Conservation (phyloP, 2,329 filamentous ascomycete species). For the Cladosporium sp. region DNA sequence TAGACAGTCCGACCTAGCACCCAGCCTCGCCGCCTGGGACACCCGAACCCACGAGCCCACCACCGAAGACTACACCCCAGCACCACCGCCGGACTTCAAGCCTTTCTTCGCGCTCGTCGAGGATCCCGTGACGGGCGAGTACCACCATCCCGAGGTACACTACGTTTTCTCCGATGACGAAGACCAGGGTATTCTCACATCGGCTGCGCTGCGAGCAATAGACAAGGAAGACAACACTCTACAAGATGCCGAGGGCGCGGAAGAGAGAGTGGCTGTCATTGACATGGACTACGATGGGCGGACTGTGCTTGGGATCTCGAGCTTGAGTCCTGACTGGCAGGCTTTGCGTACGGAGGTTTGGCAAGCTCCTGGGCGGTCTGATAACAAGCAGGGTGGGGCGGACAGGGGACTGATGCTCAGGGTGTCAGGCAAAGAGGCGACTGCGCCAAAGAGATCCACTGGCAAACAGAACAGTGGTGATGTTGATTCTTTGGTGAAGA, state of each 20-base stretch:
- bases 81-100: slow-evolving; percentile 54
- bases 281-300: slow-evolving; percentile 51
- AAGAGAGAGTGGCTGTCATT: slow-evolving; percentile 59
- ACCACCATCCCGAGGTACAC: slow-evolving; percentile 81
- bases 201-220: slow-evolving; percentile 60
- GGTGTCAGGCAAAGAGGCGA: slow-evolving; percentile 54
- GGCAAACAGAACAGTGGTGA: slow-evolving; percentile 35
- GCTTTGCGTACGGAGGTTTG: slow-evolving; percentile 56
- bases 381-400: slow-evolving; percentile 24
- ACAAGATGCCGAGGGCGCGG: slow-evolving; percentile 21
- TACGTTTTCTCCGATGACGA: slow-evolving; percentile 96
- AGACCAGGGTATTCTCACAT: slow-evolving; percentile 63
- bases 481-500: slow-evolving; percentile 40
- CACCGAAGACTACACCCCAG: background rate
- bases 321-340: slow-evolving; percentile 73
- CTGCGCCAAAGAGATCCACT: slow-evolving; percentile 28
- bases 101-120: slow-evolving; percentile 85
- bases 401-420: slow-evolving; percentile 59
- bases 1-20: slow-evolving; percentile 15
- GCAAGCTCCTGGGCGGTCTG: slow-evolving; percentile 60
- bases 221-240: slow-evolving; percentile 43
- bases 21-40: slow-evolving; percentile 17
- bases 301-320: slow-evolving; percentile 67
- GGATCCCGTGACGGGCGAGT: slow-evolving; percentile 70
- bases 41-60: slow-evolving; percentile 11